Conservation (phyloP, 2,329 filamentous ascomycete genomes). For the Calycina herbarum region DNA sequence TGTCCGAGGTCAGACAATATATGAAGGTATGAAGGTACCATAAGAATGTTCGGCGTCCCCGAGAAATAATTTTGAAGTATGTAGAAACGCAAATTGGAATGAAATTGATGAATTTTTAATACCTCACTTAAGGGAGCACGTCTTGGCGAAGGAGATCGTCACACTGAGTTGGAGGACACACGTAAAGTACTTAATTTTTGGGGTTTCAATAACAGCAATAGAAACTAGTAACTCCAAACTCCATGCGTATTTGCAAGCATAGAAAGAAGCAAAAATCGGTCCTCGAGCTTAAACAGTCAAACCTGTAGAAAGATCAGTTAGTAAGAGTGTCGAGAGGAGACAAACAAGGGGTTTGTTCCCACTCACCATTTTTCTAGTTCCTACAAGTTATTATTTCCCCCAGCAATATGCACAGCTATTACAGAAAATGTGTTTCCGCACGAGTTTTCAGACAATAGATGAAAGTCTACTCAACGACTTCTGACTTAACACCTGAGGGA, state of each 20-base stretch:
- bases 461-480: neutral
- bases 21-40: neutral
- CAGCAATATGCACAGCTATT: neutral
- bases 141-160: neutral
- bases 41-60: neutral
- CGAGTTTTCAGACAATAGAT: neutral
- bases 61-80: neutral
- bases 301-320: neutral
- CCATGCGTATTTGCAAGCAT: neutral
- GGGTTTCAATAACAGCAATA: neutral
- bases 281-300: neutral
- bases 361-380: constrained; percentile 2
- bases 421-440: neutral
- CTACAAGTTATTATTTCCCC: neutral
- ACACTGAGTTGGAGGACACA: neutral
- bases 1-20: neutral
- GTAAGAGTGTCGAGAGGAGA: neutral
- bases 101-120: neutral
- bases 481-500: neutral
- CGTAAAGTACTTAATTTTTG: neutral
- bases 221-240: neutral
- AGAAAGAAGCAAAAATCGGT: neutral
- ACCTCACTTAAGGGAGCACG: neutral
- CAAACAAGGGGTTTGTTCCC: neutral
- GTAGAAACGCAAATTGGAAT: neutral